Conservation (phyloP, 306 rosid species). For the Rosa multiflora region DNA sequence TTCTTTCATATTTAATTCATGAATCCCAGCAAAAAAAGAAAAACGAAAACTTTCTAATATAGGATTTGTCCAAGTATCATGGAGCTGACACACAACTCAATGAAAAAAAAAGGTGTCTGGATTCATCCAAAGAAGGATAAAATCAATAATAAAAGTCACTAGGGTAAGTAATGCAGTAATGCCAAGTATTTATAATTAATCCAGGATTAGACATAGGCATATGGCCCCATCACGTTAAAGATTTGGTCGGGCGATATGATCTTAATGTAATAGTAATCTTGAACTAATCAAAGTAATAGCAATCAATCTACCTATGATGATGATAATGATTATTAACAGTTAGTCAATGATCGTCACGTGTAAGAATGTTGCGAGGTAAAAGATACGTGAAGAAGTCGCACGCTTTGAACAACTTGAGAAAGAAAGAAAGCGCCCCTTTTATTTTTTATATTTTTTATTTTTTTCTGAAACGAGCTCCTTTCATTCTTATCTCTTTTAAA, state of each 20-base stretch:
- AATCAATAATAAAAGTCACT: not conserved
- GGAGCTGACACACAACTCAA: not conserved
- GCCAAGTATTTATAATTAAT: too few species aligned
- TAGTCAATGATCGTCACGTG: slow-evolving; percentile 20
- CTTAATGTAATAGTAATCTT: not conserved
- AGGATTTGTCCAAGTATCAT: not conserved
- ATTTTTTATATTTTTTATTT: too few species aligned
- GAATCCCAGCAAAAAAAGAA: not conserved
- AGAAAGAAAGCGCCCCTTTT: not conserved
- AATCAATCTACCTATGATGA: not conserved
- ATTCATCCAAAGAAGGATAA: not conserved
- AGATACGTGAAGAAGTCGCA: not conserved
- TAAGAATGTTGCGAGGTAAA: not conserved
- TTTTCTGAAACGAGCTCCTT: not conserved
- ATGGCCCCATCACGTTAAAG: not conserved
- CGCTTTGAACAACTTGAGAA: slow-evolving; percentile 11
- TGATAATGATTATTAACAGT: not conserved
- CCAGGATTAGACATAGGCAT: too few species aligned
- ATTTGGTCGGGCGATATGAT: not conserved
- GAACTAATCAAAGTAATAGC: not conserved
- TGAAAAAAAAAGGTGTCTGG: not conserved
- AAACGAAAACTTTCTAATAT: not conserved
- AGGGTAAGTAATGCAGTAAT: too few species aligned
- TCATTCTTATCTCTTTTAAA: slow-evolving; percentile 27
- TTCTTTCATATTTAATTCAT: too few species aligned